phyloP scores from a whole-genome alignment of 768 basidiomycete genomes.

The Russula foetens region DNA sequence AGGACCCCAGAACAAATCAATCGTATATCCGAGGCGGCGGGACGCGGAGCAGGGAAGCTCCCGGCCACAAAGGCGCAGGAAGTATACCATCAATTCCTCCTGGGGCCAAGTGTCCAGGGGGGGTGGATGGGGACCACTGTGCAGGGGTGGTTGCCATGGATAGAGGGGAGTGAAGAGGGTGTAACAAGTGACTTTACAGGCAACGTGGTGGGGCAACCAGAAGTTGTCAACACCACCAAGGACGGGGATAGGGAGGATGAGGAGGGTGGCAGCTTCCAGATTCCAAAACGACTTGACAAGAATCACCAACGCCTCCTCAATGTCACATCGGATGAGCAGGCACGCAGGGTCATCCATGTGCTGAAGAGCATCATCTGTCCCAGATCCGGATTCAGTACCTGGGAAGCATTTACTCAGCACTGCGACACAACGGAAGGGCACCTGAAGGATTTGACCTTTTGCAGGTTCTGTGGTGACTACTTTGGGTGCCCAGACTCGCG shows the following conservation, averaged over 20 bases:
- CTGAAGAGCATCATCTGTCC: too few species aligned
- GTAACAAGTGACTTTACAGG: background rate
- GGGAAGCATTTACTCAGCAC: too few species aligned
- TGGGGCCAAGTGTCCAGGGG: background rate
- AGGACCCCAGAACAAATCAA: background rate
- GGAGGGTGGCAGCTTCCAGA: background rate
- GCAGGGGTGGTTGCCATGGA: background rate
- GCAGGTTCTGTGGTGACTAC: too few species aligned
- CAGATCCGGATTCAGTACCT: too few species aligned
- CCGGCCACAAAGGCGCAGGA: background rate
- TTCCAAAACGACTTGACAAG: too few species aligned
- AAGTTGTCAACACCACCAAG: background rate
- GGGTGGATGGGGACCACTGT: background rate
- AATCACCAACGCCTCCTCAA: too few species aligned
- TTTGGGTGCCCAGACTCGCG: too few species aligned
- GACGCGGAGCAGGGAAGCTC: constrained; percentile 4
- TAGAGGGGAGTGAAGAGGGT: background rate
- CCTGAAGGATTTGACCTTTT: too few species aligned
- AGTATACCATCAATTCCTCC: background rate
- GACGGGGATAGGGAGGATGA: background rate
- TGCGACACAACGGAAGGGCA: too few species aligned
- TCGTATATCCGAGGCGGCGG: background rate
- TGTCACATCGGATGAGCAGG: too few species aligned
- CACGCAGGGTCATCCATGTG: too few species aligned
- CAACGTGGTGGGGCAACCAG: background rate